Percentiles rank a stretch among this genome's conserved stretches.
Evolutionary conservation across 2,329 filamentous ascomycete genomes (phyloP).

Genomic region (Aspergillus candidus): DNA sequence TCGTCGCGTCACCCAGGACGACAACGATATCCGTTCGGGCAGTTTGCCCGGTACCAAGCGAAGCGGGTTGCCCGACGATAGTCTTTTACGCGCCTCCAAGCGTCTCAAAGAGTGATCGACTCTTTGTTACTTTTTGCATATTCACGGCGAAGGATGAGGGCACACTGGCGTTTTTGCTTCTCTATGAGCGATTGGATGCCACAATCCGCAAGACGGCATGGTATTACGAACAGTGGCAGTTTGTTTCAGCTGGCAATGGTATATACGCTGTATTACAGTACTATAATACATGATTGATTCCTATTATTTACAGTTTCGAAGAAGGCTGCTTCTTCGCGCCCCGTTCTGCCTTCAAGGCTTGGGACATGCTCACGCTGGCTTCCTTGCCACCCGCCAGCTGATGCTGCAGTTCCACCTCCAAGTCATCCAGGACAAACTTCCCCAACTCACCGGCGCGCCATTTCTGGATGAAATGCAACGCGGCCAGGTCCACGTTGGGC

Average conservation of each 20-base stretch:
- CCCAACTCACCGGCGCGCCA: conserved; percentile 76
- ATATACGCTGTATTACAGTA: no score
- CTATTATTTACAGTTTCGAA: conserved; percentile 14
- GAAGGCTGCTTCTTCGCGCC: conserved; percentile 21
- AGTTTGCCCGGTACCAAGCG: conserved; percentile 88
- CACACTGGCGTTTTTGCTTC: no score
- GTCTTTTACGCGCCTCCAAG: conserved; percentile 54
- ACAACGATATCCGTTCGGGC: conserved; percentile 88
- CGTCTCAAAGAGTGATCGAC: conserved; percentile 46
- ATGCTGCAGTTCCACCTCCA: conserved; percentile 57
- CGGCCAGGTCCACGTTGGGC: conserved; percentile 65
- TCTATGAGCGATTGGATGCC: not conserved
- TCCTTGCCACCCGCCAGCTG: conserved; percentile 26
- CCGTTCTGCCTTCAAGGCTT: conserved; percentile 38
- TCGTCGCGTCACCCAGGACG: conserved; percentile 83
- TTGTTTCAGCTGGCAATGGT: no score
- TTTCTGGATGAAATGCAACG: conserved; percentile 71
- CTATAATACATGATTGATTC: no score
- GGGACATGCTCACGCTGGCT: conserved; percentile 37
- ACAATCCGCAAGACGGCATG: not conserved
- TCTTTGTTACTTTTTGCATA: conserved; percentile 4
- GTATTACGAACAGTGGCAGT: conserved; percentile 1
- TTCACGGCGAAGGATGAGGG: not conserved
- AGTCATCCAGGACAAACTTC: conserved; percentile 69
- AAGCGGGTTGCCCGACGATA: conserved; percentile 77